A percentile compares a stretch with the other conserved stretches of the same genome.
These are phyloP conservation scores for Beauveria brongniartii DNA, from an alignment of 2,329 filamentous ascomycete species.

Conservation along the genomic window DNA sequence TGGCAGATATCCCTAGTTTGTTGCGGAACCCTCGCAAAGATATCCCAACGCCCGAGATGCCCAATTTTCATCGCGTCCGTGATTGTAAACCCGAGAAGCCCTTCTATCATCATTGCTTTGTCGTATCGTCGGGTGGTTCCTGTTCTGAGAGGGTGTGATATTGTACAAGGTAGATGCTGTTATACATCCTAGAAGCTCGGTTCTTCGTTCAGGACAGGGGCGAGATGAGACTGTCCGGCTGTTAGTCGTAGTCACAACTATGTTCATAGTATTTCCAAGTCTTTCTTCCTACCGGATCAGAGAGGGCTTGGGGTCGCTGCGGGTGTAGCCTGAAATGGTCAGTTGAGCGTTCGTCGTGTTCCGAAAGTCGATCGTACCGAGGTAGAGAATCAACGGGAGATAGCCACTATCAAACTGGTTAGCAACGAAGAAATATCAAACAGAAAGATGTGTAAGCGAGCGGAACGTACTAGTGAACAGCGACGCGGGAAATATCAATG, in stretches of 20 bases:
- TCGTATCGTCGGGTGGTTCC: background rate
- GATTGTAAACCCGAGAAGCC: background rate
- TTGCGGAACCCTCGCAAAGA: background rate
- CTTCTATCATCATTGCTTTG: background rate
- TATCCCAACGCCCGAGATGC: background rate
- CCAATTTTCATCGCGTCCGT: background rate
- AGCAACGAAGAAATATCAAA: conserved; percentile 19
- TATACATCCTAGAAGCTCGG: background rate
- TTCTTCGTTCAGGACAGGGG: conserved; percentile 47
- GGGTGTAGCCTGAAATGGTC: conserved; percentile 66
- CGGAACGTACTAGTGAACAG: conserved; percentile 79
- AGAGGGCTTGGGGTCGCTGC: conserved; percentile 83
- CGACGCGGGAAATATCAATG: conserved; percentile 88
- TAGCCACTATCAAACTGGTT: conserved; percentile 62
- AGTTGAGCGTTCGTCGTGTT: conserved; percentile 15
- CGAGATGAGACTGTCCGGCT: conserved; percentile 46
- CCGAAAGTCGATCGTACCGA: conserved; percentile 51
- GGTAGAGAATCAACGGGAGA: conserved; percentile 90
- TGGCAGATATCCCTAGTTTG: background rate
- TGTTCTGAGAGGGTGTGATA: background rate
- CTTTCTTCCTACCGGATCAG: conserved; percentile 42
- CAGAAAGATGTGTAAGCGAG: background rate
- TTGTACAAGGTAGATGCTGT: conserved; percentile 1
- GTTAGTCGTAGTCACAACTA: conserved; percentile 17
- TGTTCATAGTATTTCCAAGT: too few relatives aligned